Conservation (phyloP, 2,329 filamentous ascomycete species). For the Tolypocladium ophioglossoides region DNA sequence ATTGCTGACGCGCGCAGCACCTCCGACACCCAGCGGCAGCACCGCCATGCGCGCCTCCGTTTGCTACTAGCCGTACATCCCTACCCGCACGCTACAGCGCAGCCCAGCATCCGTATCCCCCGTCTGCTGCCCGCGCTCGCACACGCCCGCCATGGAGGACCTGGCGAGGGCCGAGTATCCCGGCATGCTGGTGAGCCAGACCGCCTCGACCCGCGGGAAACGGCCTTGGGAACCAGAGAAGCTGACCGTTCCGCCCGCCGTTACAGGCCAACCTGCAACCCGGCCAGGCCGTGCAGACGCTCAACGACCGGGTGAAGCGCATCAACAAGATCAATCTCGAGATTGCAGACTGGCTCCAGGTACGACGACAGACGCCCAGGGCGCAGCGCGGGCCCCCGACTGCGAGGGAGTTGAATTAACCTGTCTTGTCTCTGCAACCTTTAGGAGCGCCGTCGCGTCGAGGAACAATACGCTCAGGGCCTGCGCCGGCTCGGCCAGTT, state of each 20-base stretch:
- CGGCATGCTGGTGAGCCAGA: constrained; percentile 69
- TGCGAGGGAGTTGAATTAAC: not conserved
- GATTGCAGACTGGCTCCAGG: constrained; percentile 95
- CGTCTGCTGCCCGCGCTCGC: not conserved
- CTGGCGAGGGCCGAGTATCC: constrained; percentile 86
- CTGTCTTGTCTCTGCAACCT: not conserved
- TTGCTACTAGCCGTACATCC: constrained; percentile 1
- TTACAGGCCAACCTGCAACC: constrained; percentile 69
- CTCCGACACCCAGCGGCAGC: not conserved
- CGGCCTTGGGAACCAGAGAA: not conserved
- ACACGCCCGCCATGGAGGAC: constrained; percentile 52
- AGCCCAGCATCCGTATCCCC: constrained; percentile 18
- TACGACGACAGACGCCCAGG: constrained; percentile 29
- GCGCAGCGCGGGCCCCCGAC: not conserved
- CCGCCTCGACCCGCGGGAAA: not conserved
- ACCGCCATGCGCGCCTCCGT: constrained; percentile 10
- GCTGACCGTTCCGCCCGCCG: constrained; percentile 1
- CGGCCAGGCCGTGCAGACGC: constrained; percentile 65
- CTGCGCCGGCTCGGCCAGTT: constrained; percentile 71
- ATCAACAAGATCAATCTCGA: constrained; percentile 80
- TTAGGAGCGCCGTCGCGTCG: constrained; percentile 84
- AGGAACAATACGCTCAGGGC: constrained; percentile 78
- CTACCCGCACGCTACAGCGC: not conserved
- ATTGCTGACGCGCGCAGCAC: constrained; percentile 6
- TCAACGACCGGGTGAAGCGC: constrained; percentile 80